Conservation (phyloP, 768 basidiomycete genomes). For the Suillus subalutaceus region DNA sequence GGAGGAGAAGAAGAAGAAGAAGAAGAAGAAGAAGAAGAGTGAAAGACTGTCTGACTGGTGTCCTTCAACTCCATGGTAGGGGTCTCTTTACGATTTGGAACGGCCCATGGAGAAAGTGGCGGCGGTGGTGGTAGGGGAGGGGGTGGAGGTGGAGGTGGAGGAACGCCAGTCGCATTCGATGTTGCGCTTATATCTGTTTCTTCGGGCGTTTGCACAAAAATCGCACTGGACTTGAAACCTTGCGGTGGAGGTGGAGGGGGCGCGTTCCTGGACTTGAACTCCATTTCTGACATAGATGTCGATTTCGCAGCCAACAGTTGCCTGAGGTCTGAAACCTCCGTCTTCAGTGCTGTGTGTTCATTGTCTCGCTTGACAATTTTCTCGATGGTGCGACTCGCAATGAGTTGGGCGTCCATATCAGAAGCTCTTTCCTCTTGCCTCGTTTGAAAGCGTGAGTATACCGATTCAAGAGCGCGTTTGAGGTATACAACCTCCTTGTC, state of each 20-base stretch:
- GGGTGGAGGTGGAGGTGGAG: constrained; percentile 15
- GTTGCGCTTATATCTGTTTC: background rate
- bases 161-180: constrained; percentile 12
- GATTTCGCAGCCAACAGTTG: constrained; percentile 53
- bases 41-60: constrained; percentile 10
- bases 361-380: constrained; percentile 69
- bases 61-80: constrained; percentile 14
- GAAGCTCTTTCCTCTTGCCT: constrained; percentile 48
- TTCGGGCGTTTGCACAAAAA: background rate
- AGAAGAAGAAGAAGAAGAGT: background rate
- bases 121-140: constrained; percentile 31
- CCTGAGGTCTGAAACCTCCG: constrained; percentile 54
- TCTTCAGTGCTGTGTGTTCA: constrained; percentile 55
- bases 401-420: constrained; percentile 65
- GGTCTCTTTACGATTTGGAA: constrained; percentile 10
- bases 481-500: constrained; percentile 78
- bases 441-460: constrained; percentile 76
- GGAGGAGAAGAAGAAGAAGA: too few relatives aligned
- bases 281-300: constrained; percentile 59
- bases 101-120: constrained; percentile 21
- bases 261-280: constrained; percentile 67
- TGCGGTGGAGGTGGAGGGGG: constrained; percentile 64
- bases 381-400: constrained; percentile 74
- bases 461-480: constrained; percentile 85
- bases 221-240: constrained; percentile 12